A percentile compares a stretch with the other conserved stretches of the same genome.
These are phyloP conservation scores for Rhodotorula sp. DNA, from an alignment of 1,284 basidiomycete genomes.

Conservation along the genomic window DNA sequence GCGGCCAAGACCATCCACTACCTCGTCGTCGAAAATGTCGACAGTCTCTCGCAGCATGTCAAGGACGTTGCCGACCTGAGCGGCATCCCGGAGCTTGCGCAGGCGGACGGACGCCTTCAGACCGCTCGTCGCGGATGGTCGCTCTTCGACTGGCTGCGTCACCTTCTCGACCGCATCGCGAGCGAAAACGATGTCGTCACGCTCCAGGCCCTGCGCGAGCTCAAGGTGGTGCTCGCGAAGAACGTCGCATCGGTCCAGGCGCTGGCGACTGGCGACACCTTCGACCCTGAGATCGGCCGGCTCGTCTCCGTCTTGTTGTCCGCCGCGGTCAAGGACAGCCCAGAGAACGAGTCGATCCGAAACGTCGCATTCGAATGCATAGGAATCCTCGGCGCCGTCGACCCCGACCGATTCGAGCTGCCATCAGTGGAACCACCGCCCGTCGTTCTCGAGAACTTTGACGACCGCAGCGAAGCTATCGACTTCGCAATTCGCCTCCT, in stretches of 20 bases:
- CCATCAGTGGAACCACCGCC: conserved; percentile 62
- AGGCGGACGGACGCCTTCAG: conserved; percentile 56
- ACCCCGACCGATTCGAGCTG: conserved; percentile 88
- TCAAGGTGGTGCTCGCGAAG: conserved; percentile 39
- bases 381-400: conserved; percentile 89
- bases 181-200: conserved; percentile 83
- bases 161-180: conserved; percentile 69
- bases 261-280: conserved; percentile 71
- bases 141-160: conserved; percentile 60
- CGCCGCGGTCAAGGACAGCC: conserved; percentile 70
- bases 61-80: conserved; percentile 77
- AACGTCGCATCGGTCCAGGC: conserved; percentile 41
- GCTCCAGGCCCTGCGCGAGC: conserved; percentile 61
- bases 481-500: conserved; percentile 84
- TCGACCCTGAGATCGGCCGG: conserved; percentile 72
- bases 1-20: conserved; percentile 67
- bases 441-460: conserved; percentile 78
- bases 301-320: conserved; percentile 68
- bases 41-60: conserved; percentile 58
- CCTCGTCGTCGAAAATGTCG: conserved; percentile 65
- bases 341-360: conserved; percentile 60
- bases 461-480: conserved; percentile 72
- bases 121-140: conserved; percentile 57
- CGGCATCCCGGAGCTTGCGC: conserved; percentile 64
- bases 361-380: conserved; percentile 82